Evolutionary conservation across 257 asterid species (phyloP).

Genomic region (Primulina tabacum): DNA sequence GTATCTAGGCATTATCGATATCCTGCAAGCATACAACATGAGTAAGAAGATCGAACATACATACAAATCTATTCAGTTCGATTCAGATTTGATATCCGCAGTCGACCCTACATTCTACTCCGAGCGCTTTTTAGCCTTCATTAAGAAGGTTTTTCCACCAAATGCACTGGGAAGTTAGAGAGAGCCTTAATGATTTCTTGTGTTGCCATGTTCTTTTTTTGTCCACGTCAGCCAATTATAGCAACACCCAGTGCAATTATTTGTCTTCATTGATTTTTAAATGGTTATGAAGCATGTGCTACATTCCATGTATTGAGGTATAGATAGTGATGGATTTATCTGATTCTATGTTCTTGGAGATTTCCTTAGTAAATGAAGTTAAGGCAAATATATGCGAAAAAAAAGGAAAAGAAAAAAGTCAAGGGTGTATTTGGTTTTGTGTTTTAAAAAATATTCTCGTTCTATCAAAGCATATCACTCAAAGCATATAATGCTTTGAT

Average conservation of each 20-base stretch:
- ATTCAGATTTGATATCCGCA: conserved; percentile 79
- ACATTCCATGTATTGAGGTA: conserved; percentile 17
- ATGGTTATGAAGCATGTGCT: conserved; percentile 13
- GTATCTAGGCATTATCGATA: conserved; percentile 89
- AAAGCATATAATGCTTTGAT: background rate
- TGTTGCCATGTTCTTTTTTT: background rate
- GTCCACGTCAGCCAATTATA: background rate
- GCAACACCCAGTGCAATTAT: background rate
- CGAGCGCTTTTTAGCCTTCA: conserved; percentile 67
- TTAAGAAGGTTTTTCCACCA: conserved; percentile 80
- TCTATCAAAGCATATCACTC: background rate
- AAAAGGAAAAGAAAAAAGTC: too few species aligned
- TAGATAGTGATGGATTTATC: conserved; percentile 15
- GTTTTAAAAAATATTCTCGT: background rate
- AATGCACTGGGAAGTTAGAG: conserved; percentile 28
- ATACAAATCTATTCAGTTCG: conserved; percentile 80
- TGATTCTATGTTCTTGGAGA: background rate
- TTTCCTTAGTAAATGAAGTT: conserved; percentile 20
- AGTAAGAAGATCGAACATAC: conserved; percentile 85
- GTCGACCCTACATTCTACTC: conserved; percentile 91
- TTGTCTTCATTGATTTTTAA: background rate
- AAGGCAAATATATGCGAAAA: background rate
- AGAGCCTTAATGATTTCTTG: conserved; percentile 7
- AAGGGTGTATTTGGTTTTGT: background rate
- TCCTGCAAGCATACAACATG: conserved; percentile 89